phyloP scores from a whole-genome alignment of 192 early-diverging fungal species.

The Coemansia sp. region DNA sequence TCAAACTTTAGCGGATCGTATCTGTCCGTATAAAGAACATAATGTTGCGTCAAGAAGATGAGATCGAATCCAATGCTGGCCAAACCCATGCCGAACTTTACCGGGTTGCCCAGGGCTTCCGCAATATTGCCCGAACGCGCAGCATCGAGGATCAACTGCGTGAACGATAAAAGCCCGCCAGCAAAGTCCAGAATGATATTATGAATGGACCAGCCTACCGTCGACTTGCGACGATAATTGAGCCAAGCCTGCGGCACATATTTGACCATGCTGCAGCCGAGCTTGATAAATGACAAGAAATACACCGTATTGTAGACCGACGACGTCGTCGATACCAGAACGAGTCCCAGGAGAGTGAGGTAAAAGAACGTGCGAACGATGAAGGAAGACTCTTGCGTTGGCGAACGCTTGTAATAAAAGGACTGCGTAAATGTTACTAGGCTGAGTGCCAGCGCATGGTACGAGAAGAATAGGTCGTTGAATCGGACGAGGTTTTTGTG shows the following conservation, averaged over 20 bases:
- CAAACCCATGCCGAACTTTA: constrained; percentile 79
- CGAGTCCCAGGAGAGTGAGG: constrained; percentile 12
- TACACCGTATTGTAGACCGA: constrained; percentile 66
- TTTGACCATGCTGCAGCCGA: constrained; percentile 78
- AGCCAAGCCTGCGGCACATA: constrained; percentile 73
- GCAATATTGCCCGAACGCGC: constrained; percentile 52
- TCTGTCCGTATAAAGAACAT: constrained; percentile 64
- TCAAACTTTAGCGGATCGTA: constrained; percentile 23
- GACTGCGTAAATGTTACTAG: constrained; percentile 65
- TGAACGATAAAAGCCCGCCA: constrained; percentile 76
- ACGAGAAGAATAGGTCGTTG: constrained; percentile 86
- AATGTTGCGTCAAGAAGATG: constrained; percentile 83
- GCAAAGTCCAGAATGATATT: constrained; percentile 87
- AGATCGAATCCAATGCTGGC: constrained; percentile 80
- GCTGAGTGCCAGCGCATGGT: constrained; percentile 77
- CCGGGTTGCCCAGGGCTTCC: constrained; percentile 63
- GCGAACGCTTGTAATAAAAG: constrained; percentile 59
- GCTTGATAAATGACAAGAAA: constrained; percentile 75
- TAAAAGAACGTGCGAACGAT: constrained; percentile 20
- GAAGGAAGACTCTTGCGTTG: constrained; percentile 24
- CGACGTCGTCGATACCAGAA: constrained; percentile 8
- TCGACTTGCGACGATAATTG: constrained; percentile 75
- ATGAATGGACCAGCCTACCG: constrained; percentile 87
- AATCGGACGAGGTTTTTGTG: constrained; percentile 69
- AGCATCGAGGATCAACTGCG: constrained; percentile 79